Base-by-base conservation (phyloP, 371 early-diverging fungal genomes). In the Sporodiniella umbellata region DNA sequence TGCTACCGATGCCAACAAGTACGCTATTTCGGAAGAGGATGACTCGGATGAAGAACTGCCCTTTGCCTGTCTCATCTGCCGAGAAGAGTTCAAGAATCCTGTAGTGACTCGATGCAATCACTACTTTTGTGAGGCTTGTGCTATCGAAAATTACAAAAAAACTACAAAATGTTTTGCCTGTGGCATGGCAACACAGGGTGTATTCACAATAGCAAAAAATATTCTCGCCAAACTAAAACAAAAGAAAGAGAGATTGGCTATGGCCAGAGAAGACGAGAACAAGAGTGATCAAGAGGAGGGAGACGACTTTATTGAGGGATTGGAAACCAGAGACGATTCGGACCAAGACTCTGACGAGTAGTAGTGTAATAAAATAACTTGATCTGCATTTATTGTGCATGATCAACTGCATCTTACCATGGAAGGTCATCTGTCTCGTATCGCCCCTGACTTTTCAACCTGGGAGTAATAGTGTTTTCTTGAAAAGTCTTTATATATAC, bases 121-220 rank as follows among this genome's bases (percentile, higher is more conserved):
- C 60, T 95, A 94, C 62, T 98, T 96, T 68, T 96, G 97, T 71
- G 95, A 95, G 62, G 68, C 70, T n/a, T 98, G 98, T 56, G 98
- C 97, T 8, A 56, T 95, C 39, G 72, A 86, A 44, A 78, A 89
- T 21, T 88, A 85, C 61, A 58, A 76, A 18, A 94, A 92, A 62
- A 75, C 85, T 10, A 82, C 88, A n/a, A 96, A 95, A 61, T 98
- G 98, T 63, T 90, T 82, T 66, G 89, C 88, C 0, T 98, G 98
- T 64, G 87, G 87, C 8, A 66, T 84, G 0, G 74, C 90, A 0
- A 98, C 97, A 1, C 81, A 73, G 37, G 98, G 98, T 3, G 74
- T 88, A 12, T 96, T 98, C 62, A 87, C 83, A 33, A 79, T 83
- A 1, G 95, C 93, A 1, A 94, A 88, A 56, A 85, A 89, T 24